Evolutionary conservation across 805 yeast species (phyloP).

Genomic region (Candida oleophila): DNA sequence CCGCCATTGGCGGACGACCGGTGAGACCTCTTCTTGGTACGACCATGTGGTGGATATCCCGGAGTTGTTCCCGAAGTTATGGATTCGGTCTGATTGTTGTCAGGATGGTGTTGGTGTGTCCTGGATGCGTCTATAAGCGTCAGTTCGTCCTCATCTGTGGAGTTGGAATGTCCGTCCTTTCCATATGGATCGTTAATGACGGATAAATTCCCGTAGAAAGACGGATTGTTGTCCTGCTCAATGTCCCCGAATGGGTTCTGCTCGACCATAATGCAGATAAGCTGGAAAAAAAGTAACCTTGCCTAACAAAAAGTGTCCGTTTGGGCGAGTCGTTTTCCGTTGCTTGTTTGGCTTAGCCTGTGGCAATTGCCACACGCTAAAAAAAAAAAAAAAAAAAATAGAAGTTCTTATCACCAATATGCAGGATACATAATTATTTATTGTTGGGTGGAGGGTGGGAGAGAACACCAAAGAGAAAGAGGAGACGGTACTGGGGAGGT

Average conservation of each 20-base stretch:
- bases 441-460: no score
- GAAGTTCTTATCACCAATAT: not conserved
- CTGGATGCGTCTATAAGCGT: not conserved
- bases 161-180: conserved; percentile 5
- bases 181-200: conserved; percentile 28
- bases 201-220: conserved; percentile 36
- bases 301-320: no score
- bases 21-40: not conserved
- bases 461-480: not conserved
- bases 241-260: conserved; percentile 31
- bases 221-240: conserved; percentile 47
- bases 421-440: no score
- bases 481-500: no score
- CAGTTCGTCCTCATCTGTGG: conserved; percentile 6
- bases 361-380: no score
- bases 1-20: not conserved
- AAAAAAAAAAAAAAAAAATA: no score
- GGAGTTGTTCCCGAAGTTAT: not conserved
- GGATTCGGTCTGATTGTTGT: not conserved
- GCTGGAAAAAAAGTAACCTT: not conserved
- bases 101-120: no score
- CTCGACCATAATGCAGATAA: not conserved
- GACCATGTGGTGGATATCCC: not conserved
- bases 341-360: not conserved
- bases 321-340: no score